Percentiles rank a stretch among this genome's conserved stretches.
phyloP scores from a whole-genome alignment of 2,329 filamentous ascomycete species.

The Diaporthe nobilis region DNA sequence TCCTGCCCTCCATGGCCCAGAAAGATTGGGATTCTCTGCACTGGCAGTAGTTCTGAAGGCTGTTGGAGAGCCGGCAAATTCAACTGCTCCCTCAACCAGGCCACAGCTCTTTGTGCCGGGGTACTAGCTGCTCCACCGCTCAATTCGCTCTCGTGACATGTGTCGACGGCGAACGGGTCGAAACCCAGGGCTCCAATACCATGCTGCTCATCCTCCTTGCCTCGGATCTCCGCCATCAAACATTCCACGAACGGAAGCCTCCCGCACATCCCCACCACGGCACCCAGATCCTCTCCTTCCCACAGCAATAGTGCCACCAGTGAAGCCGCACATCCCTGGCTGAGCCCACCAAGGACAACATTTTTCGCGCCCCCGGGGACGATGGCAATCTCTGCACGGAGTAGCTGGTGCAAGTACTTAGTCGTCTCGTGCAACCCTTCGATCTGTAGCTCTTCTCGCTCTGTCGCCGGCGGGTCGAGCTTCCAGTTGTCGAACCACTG shows the following conservation, averaged over 20 bases:
- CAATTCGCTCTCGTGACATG: not conserved
- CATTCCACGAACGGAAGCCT: conserved; percentile 57
- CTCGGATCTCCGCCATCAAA: not conserved
- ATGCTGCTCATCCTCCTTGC: conserved; percentile 49
- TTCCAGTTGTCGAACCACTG: conserved; percentile 63
- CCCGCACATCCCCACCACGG: conserved; percentile 59
- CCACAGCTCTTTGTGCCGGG: not conserved
- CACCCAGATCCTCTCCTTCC: conserved; percentile 56
- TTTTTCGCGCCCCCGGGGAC: conserved; percentile 53
- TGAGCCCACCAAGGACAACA: conserved; percentile 64
- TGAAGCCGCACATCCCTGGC: conserved; percentile 66
- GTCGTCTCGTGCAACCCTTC: conserved; percentile 58
- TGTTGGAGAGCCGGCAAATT: not conserved
- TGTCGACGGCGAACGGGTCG: not conserved
- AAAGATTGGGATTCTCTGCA: conserved; percentile 56
- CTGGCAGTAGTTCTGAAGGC: not conserved
- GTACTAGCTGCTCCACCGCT: not conserved
- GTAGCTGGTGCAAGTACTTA: conserved; percentile 54
- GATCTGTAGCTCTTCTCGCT: conserved; percentile 51
- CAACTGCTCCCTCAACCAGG: conserved; percentile 6
- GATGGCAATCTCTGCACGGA: conserved; percentile 52
- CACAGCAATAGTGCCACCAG: conserved; percentile 59
- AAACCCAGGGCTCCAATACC: conserved; percentile 35
- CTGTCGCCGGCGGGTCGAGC: conserved; percentile 45
- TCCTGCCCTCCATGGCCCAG: conserved; percentile 61